A percentile compares a stretch with the other conserved stretches of the same genome.
These are phyloP conservation scores for Licmophora abbreviata DNA, from an alignment of 108 stramenopile species.

Conservation along the genomic window DNA sequence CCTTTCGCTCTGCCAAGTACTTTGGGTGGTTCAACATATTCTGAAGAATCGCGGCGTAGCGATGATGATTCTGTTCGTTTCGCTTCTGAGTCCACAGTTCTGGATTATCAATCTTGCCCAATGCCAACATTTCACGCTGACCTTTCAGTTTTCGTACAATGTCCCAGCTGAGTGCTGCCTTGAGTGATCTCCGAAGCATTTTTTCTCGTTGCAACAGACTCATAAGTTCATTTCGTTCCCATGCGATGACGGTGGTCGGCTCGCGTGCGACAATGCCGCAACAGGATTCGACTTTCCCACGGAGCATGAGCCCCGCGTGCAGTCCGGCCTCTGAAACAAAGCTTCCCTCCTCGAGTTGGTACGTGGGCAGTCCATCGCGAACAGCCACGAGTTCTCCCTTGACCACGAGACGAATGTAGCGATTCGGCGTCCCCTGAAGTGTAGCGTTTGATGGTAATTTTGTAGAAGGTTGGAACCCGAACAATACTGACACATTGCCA, in stretches of 20 bases:
- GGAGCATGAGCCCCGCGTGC: conserved; percentile 70
- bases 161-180: conserved; percentile 74
- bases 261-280: conserved; percentile 46
- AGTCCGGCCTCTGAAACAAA: conserved; percentile 74
- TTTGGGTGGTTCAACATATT: conserved; percentile 46
- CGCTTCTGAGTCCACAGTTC: conserved; percentile 64
- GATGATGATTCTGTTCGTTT: conserved; percentile 59
- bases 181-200: conserved; percentile 42
- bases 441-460: neutral
- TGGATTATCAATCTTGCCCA: conserved; percentile 43
- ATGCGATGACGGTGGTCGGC: conserved; percentile 30
- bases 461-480: neutral
- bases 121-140: conserved; percentile 50
- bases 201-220: conserved; percentile 45
- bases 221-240: conserved; percentile 67
- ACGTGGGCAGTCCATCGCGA: conserved; percentile 66
- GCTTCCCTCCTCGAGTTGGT: conserved; percentile 64
- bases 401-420: conserved; percentile 58
- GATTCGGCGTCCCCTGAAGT: conserved; percentile 38
- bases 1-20: conserved; percentile 36
- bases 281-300: conserved; percentile 54
- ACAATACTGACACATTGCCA: neutral
- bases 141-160: conserved; percentile 79
- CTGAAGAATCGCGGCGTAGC: conserved; percentile 64
- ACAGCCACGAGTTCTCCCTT: conserved; percentile 55